Conservation (phyloP, 1,284 basidiomycete species). For the Sporisorium exsertum region DNA sequence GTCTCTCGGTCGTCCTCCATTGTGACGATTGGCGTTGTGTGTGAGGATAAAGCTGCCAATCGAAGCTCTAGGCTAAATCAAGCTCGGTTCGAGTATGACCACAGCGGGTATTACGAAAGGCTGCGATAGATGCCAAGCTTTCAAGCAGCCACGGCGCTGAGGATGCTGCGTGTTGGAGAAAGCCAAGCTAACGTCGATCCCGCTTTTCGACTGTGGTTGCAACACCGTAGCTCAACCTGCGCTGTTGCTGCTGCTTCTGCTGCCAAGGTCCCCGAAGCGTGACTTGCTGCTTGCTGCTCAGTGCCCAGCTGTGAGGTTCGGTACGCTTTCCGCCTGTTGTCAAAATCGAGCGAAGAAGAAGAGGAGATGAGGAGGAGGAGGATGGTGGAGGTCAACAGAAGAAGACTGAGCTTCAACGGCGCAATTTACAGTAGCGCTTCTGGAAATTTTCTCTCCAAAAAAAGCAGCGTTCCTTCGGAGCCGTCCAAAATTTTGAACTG, state of each 20-base stretch:
- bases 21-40: slow-evolving; percentile 6
- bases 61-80: background rate
- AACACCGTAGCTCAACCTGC: background rate
- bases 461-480: background rate
- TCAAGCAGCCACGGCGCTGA: background rate
- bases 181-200: background rate
- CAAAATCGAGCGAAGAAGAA: background rate
- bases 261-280: no score
- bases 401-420: no score
- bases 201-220: background rate
- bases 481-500: background rate
- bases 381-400: background rate
- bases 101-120: no score
- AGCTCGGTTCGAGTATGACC: background rate
- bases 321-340: background rate
- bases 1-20: slow-evolving; percentile 71
- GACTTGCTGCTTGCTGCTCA: background rate
- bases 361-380: background rate
- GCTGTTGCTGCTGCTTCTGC: background rate
- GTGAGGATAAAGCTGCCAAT: background rate
- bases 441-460: background rate
- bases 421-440: no score
- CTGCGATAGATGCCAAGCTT: background rate
- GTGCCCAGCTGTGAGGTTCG: background rate
- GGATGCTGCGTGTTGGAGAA: no score